Conservation (phyloP, 2,329 filamentous ascomycete genomes). For the Hortaea sp. region DNA sequence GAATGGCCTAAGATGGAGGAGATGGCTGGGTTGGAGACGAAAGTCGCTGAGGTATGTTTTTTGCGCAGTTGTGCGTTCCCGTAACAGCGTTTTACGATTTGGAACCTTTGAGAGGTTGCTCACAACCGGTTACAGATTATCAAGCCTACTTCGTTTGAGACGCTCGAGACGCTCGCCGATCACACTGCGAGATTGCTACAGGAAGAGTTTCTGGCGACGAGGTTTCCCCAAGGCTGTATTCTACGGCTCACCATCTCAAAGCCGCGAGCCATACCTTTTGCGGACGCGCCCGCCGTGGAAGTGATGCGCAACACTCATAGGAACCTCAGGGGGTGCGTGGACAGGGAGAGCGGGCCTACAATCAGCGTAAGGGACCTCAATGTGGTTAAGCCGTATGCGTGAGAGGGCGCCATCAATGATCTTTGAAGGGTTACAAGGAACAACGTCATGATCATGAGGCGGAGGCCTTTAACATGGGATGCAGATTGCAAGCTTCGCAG, state of each 20-base stretch:
- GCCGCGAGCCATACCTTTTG: conserved; percentile 62
- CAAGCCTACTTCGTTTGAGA: conserved; percentile 35
- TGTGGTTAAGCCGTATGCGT: conserved; percentile 12
- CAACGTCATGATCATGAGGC: too few species aligned
- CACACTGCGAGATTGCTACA: conserved; percentile 30
- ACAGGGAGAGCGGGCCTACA: neutral
- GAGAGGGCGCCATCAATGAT: neutral
- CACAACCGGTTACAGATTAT: conserved; percentile 24
- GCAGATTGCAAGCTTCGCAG: too few species aligned
- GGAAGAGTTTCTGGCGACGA: conserved; percentile 21
- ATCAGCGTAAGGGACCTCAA: conserved; percentile 4
- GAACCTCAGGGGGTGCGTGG: conserved; percentile 3
- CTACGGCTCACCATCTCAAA: conserved; percentile 58
- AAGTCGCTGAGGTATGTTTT: conserved; percentile 49
- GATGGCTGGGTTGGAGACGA: conserved; percentile 49
- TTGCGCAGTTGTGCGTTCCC: neutral
- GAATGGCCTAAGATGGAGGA: conserved; percentile 11
- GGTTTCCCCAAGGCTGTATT: conserved; percentile 32
- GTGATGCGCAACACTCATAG: conserved; percentile 25
- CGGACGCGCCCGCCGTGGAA: conserved; percentile 61
- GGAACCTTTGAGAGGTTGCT: too few species aligned
- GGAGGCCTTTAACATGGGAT: too few species aligned
- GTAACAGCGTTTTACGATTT: too few species aligned
- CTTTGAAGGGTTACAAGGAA: too few species aligned
- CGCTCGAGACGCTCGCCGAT: conserved; percentile 40